Percentiles rank a stretch among this genome's conserved stretches.
phyloP scores from a whole-genome alignment of 2,329 filamentous ascomycete species.

The Colletotrichum liaoningense region DNA sequence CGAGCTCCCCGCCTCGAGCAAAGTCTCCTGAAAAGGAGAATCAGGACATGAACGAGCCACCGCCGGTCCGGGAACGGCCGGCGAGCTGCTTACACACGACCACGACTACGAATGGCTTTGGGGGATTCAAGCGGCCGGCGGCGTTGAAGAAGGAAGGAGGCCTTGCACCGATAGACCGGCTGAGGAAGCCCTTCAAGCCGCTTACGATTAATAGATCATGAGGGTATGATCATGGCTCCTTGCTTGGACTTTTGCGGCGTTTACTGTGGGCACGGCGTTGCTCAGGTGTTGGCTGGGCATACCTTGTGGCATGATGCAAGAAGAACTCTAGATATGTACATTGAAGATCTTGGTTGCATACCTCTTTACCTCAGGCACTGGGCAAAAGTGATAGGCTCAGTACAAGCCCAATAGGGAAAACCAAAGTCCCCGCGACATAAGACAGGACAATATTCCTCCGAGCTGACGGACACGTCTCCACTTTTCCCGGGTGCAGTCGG shows the following conservation, averaged over 20 bases:
- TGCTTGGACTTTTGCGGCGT: background rate
- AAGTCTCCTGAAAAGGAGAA: conserved; percentile 38
- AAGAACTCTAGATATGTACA: background rate
- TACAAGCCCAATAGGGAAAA: background rate
- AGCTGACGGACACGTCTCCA: background rate
- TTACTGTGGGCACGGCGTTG: background rate
- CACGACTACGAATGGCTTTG: conserved; percentile 54
- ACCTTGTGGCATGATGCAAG: background rate
- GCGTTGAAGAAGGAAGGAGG: conserved; percentile 52
- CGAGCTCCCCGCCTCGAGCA: conserved; percentile 62
- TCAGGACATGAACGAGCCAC: conserved; percentile 43
- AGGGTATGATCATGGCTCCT: background rate
- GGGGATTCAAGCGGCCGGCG: conserved; percentile 56
- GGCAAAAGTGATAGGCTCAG: background rate
- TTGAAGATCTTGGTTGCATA: background rate
- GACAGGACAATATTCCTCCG: background rate
- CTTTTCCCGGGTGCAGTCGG: conserved; percentile 4
- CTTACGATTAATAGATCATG: conserved; percentile 60
- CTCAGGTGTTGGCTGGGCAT: background rate
- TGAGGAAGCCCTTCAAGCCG: conserved; percentile 68
- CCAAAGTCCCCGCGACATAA: background rate
- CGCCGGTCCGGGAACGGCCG: conserved; percentile 49
- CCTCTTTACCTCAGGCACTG: background rate
- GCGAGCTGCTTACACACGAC: conserved; percentile 64
- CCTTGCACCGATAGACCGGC: conserved; percentile 60